Base-by-base conservation (phyloP, 2,329 filamentous ascomycete genomes). In the Aspergillus costaricaensis region DNA sequence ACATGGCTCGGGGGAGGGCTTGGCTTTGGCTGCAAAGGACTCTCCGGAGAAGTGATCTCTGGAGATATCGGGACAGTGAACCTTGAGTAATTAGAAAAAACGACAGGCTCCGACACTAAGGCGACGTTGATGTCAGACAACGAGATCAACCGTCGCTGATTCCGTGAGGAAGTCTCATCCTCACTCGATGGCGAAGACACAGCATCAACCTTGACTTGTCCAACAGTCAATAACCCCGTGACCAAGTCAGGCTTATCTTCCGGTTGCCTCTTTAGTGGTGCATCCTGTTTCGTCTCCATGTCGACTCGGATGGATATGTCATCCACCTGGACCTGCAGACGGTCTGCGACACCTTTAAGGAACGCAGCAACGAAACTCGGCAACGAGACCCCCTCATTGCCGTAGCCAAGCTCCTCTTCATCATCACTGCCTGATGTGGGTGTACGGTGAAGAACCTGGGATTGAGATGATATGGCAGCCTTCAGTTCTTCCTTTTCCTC, bases 301-400 rank as follows among this genome's bases (percentile, higher is more conserved):
- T 83, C 81, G n/a, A 86, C 67, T 55, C 79, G 79, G 57, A 86
- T 67, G 32, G 80, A 76, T 50, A 88, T 77, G 63, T 86, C 77
- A 49, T 76, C 80, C 39, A 87, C 74, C 19, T 76, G 79, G 38
- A 88, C 73, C 64, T 84, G 80, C 53, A 87, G 73, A 32, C 85
- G 80, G 68, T 88, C 85, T 48, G 81, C 74, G 19, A 87, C 79
- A 10, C 85, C 85, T 68, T 85, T 83, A 17, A 88, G 70, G 57
- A 86, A 85, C n/a, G 77, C 82, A 17, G 84, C 81, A 47, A 88
- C 71, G 60, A 88, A 86, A n/a, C 77, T 79, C 21, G 86, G 86
- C 15, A 88, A 72, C 5, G 83, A 83, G 12, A 86, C 71, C 2
- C 80, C 79, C 44, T 81, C 81, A 15, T 82, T 83, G 8, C 86